phyloP scores from a whole-genome alignment of 208 protist genomes.

The Crithidia brevicula region DNA sequence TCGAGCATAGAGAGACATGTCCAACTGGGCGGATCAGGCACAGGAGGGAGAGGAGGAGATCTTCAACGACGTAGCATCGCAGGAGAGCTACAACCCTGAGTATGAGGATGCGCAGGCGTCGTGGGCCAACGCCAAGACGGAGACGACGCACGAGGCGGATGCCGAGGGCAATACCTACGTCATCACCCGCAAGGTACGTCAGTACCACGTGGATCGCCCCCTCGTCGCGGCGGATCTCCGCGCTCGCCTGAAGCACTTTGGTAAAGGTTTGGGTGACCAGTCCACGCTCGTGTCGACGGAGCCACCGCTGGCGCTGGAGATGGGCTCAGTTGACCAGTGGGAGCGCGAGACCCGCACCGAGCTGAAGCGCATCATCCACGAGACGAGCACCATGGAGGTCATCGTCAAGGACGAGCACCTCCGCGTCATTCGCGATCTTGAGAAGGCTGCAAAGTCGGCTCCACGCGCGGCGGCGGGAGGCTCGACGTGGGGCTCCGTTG shows the following conservation, averaged over 20 bases:
- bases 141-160: slow-evolving; percentile 43
- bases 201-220: slow-evolving; percentile 61
- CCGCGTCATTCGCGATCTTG: slow-evolving; percentile 41
- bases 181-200: slow-evolving; percentile 70
- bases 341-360: slow-evolving; percentile 76
- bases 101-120: slow-evolving; percentile 40
- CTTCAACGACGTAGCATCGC: slow-evolving; percentile 37
- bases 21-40: slow-evolving; percentile 57
- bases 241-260: slow-evolving; percentile 55
- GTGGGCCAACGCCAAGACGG: slow-evolving; percentile 76
- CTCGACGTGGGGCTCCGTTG: slow-evolving; percentile 52
- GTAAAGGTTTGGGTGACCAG: slow-evolving; percentile 49
- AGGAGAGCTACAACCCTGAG: slow-evolving; percentile 37
- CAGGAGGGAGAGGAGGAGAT: slow-evolving; percentile 60
- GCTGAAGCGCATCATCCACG: slow-evolving; percentile 76
- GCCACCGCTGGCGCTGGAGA: slow-evolving; percentile 75
- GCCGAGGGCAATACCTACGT: slow-evolving; percentile 64
- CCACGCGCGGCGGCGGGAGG: slow-evolving; percentile 29
- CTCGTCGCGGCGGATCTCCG: slow-evolving; percentile 59
- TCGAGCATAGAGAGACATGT: too few relatives aligned
- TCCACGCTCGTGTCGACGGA: slow-evolving; percentile 56
- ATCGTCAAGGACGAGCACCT: slow-evolving; percentile 70
- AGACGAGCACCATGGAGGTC: slow-evolving; percentile 53
- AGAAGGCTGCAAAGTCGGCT: slow-evolving; percentile 47
- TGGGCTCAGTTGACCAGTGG: slow-evolving; percentile 74